Base-by-base conservation (phyloP, 768 basidiomycete genomes). In the Amanita molliuscula region DNA sequence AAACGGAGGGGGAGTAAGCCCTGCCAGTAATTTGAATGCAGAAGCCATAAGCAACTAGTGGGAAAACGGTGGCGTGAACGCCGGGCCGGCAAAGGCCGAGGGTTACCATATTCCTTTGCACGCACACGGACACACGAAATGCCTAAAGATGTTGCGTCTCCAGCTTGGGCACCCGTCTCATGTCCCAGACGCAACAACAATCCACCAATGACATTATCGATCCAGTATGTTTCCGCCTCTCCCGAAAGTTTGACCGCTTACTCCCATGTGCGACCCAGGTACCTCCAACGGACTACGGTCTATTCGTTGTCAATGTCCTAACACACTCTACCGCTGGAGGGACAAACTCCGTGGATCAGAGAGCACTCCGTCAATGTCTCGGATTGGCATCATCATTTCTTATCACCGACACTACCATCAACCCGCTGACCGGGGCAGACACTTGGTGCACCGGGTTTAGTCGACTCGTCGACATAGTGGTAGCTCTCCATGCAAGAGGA, bases 341-440 rank as follows among this genome's bases (percentile, higher is more conserved):
- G 46, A 59, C 73, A 2, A 57, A 57, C 16, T 46, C 63, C 2
- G 73, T 88, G 26, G 78, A 86, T 63, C 87, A 89, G 65, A 58
- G 58, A 11, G 58, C 74, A 33, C 69, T 89, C 36, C 77, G 82
- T 50, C 76, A 77, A 33, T 84, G 79, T 59, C 67, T 89, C 42
- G 73, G 73, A 13, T 77, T 88, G 34, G 76, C 88, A 11, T 82
- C 88, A 1, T 85, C 87, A n/a, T 88, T 82, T 59, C 77, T 89
- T 40, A 62, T 91, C 52, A 80, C 86, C 10, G 88, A 91, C 64
- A 73, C 75, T 0, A 80, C 78, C 50, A 87, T 72, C 55, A 79
- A 81, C 58, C 69, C 77, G 0, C 73, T 74, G 31, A 60, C 59
- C 0, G 88, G 86, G 0, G 64, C 80, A 21, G 54, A 58, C 11